Evolutionary conservation across 345 rosid species (phyloP), one percentile per base, ranked within the genome.

Genomic region (Boechera stricta): DNA sequence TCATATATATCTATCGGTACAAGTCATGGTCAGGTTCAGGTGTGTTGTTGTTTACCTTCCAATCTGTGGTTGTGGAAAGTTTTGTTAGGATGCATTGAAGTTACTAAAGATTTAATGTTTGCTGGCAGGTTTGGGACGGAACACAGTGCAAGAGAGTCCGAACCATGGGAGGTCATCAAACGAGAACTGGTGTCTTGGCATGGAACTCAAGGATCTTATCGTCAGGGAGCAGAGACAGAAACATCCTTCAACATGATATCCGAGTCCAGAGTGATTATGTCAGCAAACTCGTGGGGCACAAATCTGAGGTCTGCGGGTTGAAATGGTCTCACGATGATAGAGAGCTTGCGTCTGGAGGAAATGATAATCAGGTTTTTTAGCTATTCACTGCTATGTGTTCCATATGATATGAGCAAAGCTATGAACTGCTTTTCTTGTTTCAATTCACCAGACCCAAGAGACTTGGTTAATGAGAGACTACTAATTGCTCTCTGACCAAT

Each of bases 321-420:
- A 95, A 92, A 84, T 95, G 98, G 98, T 92, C 98, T 35, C 93
- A 88, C 36, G 99, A 95, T 66, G 99, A 91, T 80, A 83, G 99
- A 74, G 98, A 95, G 79, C 99, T 95, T 33, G 99, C 99, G 9
- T 95, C 99, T 5, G 98, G 99, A 79, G 98, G 98, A 76, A 95
- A 95, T 47, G 99, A 95, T 74, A 95, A 95, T 83, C 98, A 93
- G 96, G 98, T 91, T 47, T 77, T 18, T 24, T 33, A 61, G 13
- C 49, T 47, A 32, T 55, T 38, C 39, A 62, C 5, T 63, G 60
- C 11, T 77, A 0, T 39, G 28, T 65, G 52, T 64, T 54, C 63
- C 18, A 67, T 45, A 41, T 59, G 41, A 26, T 47, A 8, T 29
- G 36, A 59, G 7, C 67, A 12, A 44, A 58, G 28, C 58, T 48